Conservation (phyloP, 2,329 filamentous ascomycete species). For the Trichoderma harzianum region DNA sequence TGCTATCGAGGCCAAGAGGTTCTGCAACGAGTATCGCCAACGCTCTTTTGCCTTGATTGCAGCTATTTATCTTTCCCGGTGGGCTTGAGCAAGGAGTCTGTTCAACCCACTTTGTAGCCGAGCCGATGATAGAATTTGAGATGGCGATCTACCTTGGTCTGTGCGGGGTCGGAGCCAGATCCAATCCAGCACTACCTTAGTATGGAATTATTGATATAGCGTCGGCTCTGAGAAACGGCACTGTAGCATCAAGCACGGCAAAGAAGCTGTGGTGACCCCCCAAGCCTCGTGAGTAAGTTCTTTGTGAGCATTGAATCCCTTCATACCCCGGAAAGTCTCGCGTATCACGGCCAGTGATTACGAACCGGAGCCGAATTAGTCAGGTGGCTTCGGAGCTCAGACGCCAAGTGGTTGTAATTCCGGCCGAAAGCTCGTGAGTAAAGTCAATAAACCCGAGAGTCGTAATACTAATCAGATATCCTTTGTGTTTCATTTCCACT, state of each 20-base stretch:
- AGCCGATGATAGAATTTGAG: not conserved
- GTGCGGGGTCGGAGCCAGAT: constrained; percentile 6
- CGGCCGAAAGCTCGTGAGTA: not conserved
- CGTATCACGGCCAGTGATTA: not conserved
- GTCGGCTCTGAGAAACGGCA: not conserved
- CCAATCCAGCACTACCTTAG: not conserved
- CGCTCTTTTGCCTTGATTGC: not conserved
- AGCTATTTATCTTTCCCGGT: not conserved
- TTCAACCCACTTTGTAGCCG: not conserved
- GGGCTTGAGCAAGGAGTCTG: not conserved
- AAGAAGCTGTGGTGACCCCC: not conserved
- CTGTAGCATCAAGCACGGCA: not conserved
- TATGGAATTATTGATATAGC: not conserved
- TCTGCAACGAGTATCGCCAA: not conserved
- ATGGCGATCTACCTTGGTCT: not conserved
- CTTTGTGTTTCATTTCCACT: constrained; percentile 17
- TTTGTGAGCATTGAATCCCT: not conserved
- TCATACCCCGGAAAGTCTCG: not conserved
- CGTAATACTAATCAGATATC: not conserved
- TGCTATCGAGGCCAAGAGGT: not conserved
- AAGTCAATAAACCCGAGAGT: not conserved
- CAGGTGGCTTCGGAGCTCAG: not conserved
- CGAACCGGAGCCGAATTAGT: not conserved
- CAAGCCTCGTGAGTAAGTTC: not conserved
- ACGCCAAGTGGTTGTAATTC: not conserved